Evolutionary conservation across 2,329 filamentous ascomycete species (phyloP), one percentile per base, ranked within the genome.

Genomic region (Botrytis fragariae): DNA sequence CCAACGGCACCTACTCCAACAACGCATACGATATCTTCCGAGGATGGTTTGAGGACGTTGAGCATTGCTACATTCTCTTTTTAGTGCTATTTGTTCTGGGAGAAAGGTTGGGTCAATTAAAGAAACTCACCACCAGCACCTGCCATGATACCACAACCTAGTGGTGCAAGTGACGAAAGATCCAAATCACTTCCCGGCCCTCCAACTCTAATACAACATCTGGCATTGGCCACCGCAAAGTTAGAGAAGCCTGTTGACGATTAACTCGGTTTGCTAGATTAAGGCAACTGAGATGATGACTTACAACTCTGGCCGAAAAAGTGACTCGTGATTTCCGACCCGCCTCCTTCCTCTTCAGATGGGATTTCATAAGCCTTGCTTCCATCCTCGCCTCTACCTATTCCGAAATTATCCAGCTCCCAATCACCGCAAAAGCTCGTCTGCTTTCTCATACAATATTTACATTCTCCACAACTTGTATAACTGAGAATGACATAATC

Each of bases 61-160:
- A 83, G 75, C 4, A 85, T 80, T 1, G 84, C 69, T 71, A 14
- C 7, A 5, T 29, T 18, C 29, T 37, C 45, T 35, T 22, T 20
- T 71, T 48, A 71, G 69, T 29, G 37, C 3, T 37, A 2, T 8
- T 16, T 37, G 1, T 42, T 35, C 32, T 18, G 10, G 37, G 7
- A n/a, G n/a, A 39, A 48, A 45, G 39, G 14, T 12, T 8, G 18
- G 8, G 0, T 8, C 8, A 35, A 25, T 48, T 8, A 14, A 14
- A 63, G 9, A 10, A 35, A 63, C 69, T 35, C 63, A 71, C 69
- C 81, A 73, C 83, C 83, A 14, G 82, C 82, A n/a, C 84, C 84
- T 5, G 84, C 85, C 79, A 82, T 81, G 51, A 84, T 80, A 0
- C 83, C 84, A 74, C 84, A 85, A 0, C 83, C 84, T 32, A 85